Conservation (phyloP, 2,329 filamentous ascomycete genomes). For the Penicillium rolfsii region DNA sequence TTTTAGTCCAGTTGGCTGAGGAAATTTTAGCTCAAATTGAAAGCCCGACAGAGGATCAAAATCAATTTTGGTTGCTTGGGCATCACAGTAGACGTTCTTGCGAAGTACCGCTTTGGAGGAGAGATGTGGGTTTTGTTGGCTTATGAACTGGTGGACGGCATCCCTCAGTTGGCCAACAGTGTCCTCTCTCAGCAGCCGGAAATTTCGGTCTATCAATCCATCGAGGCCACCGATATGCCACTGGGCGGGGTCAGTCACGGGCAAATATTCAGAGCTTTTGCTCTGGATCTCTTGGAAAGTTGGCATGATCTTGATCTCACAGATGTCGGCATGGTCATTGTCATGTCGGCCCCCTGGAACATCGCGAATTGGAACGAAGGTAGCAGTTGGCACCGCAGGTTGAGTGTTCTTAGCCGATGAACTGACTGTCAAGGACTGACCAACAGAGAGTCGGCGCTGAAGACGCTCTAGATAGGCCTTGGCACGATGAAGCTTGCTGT, state of each 20-base stretch:
- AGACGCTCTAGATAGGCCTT: background rate
- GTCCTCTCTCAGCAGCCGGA: constrained; percentile 44
- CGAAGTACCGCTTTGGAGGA: background rate
- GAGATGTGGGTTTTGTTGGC: background rate
- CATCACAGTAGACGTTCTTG: background rate
- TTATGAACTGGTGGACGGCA: constrained; percentile 14
- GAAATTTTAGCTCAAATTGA: constrained; percentile 29
- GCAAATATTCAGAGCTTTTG: constrained; percentile 37
- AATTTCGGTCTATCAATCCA: constrained; percentile 41
- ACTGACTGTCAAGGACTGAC: constrained; percentile 24
- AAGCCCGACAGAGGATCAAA: constrained; percentile 14
- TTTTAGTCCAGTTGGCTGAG: constrained; percentile 25
- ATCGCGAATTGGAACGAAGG: constrained; percentile 20
- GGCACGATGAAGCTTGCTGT: constrained; percentile 3
- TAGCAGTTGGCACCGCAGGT: constrained; percentile 6
- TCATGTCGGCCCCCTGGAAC: constrained; percentile 40
- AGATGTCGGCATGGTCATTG: constrained; percentile 42
- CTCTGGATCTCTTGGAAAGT: constrained; percentile 40
- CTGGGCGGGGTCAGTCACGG: constrained; percentile 35
- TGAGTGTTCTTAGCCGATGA: constrained; percentile 24
- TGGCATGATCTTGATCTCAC: constrained; percentile 41
- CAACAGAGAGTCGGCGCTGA: constrained; percentile 19
- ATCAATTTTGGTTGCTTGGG: background rate
- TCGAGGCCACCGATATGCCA: constrained; percentile 33
- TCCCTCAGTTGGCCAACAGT: constrained; percentile 33